phyloP scores from a whole-genome alignment of 2,329 filamentous ascomycete genomes.

The Calonectria ilicicola region DNA sequence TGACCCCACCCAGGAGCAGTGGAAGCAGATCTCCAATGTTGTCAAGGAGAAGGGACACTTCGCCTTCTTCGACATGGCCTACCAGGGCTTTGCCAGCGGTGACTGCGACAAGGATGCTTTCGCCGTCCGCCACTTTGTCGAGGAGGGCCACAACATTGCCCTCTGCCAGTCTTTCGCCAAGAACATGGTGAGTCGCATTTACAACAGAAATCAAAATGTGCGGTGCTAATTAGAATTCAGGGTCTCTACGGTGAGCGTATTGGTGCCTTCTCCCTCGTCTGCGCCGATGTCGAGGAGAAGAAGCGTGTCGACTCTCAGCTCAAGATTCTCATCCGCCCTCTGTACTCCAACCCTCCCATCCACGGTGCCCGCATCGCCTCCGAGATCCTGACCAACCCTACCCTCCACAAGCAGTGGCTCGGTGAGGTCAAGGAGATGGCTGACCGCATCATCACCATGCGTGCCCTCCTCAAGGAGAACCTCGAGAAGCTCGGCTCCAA shows the following conservation, averaged over 20 bases:
- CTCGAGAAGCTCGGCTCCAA: conserved; percentile 94
- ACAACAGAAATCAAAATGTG: background rate
- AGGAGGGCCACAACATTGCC: conserved; percentile 89
- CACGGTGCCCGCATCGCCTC: conserved; percentile 96
- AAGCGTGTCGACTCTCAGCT: conserved; percentile 96
- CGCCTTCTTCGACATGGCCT: conserved; percentile 99
- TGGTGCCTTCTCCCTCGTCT: conserved; percentile 94
- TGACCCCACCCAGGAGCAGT: conserved; percentile 92
- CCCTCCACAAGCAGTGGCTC: conserved; percentile 93
- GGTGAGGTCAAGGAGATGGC: conserved; percentile 98
- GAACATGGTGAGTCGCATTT: conserved; percentile 82
- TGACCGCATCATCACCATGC: conserved; percentile 99
- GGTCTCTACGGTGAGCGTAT: conserved; percentile 99
- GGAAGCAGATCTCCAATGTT: conserved; percentile 88
- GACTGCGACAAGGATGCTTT: conserved; percentile 94
- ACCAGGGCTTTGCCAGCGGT: conserved; percentile 97
- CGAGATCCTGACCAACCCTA: conserved; percentile 87
- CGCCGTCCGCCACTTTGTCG: conserved; percentile 91
- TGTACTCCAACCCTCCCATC: conserved; percentile 98
- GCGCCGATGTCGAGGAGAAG: conserved; percentile 88
- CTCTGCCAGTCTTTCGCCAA: conserved; percentile 97
- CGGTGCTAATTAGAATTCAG: conserved; percentile 53
- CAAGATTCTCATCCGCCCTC: conserved; percentile 96
- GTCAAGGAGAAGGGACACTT: conserved; percentile 91
- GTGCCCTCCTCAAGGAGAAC: conserved; percentile 92